These are phyloP conservation scores for Penicillium sumatraense DNA, from an alignment of 2,329 filamentous ascomycete genomes.

Conservation along the genomic window DNA sequence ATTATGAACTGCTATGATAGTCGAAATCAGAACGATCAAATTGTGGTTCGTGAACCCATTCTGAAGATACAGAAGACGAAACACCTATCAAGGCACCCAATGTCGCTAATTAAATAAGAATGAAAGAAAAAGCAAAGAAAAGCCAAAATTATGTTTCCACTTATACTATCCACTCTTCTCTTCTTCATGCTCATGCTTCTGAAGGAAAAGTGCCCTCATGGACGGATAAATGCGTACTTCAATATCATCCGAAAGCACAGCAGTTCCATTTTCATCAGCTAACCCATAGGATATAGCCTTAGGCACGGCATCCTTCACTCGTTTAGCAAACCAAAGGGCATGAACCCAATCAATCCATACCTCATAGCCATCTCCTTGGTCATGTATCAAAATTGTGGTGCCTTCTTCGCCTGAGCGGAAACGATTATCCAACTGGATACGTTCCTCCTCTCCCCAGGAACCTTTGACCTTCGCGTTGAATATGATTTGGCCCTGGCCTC, in stretches of 20 bases:
- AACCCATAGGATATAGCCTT: conserved; percentile 4
- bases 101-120: no score
- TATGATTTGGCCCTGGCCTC: conserved; percentile 4
- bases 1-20: no score
- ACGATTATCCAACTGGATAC: conserved; percentile 2
- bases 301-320: conserved; percentile 10
- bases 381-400: conserved; percentile 12
- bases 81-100: no score
- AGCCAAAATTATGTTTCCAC: neutral
- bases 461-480: conserved; percentile 11
- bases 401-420: conserved; percentile 4
- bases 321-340: conserved; percentile 12
- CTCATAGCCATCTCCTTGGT: conserved; percentile 13
- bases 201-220: conserved; percentile 16
- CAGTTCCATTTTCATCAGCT: conserved; percentile 1
- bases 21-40: neutral
- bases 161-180: conserved; percentile 44
- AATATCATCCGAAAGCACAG: conserved; percentile 6
- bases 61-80: no score
- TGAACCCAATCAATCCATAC: conserved; percentile 16
- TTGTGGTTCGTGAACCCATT: no score
- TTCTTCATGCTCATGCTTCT: conserved; percentile 9
- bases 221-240: conserved; percentile 14
- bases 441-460: conserved; percentile 10
- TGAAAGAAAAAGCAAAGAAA: neutral